Base-by-base conservation (phyloP, 2,329 filamentous ascomycete species). In the Rutstroemia sydowiana region DNA sequence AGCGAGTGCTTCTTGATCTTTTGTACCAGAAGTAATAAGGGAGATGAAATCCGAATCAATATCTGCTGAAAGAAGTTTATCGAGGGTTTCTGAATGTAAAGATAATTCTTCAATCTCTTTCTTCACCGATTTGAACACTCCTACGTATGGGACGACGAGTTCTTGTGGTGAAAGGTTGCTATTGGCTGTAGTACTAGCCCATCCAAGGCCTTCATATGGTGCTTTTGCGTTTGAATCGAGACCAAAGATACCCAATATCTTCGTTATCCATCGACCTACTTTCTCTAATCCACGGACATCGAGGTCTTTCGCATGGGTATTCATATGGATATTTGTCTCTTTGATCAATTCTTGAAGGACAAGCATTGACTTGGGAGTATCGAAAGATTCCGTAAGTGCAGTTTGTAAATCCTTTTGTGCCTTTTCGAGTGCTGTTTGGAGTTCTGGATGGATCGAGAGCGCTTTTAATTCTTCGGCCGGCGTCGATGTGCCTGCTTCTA, bases 231-330 rank as follows among this genome's bases (percentile, higher is more conserved):
- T 76, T 3, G 79, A 74, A 63, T 91, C 85, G 0, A 96, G 77
- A 37, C 92, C 92, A 55, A 96, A 87, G 55, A 92, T 88, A 54
- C 86, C 85, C 14, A 93, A 82, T 54, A 95, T 85, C 52, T 82
- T 82, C 1, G 91, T 95, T 41, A 95, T 75, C 84, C 87, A 96
- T 48, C 79, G 76, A 6, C 86, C 89, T 50, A 88, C 72, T 1
- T 72, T 68, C 59, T 79, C 76, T 3, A 82, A 65, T 13, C 72
- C 72, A 9, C 63, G 59, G 14, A 79, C 65, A 55, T 79, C 73
- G 31, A 70, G 60, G 21, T 68, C 63, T 5, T 71, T 68, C 54
- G 74, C 74, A 14, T 46, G 48, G 57, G 74, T 69, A 54, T 69
- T 73, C 48, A 80, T 70, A 59, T 75, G 72, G 48, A 76, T 72